phyloP scores from a whole-genome alignment of 306 rosid species.

The Heteromeles arbutifolia region DNA sequence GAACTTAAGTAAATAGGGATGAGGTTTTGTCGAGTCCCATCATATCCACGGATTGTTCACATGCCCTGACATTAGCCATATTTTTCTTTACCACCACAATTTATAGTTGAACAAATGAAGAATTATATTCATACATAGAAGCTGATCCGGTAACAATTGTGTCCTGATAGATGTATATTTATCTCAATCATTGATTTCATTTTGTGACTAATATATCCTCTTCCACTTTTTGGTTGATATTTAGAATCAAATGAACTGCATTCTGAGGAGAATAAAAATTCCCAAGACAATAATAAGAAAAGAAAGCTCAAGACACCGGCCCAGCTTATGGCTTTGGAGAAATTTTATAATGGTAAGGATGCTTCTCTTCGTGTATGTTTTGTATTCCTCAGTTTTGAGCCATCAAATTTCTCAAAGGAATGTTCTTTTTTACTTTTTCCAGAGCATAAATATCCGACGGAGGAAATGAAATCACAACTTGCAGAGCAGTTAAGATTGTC shows the following conservation, averaged over 20 bases:
- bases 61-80: not conserved
- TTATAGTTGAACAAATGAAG: not conserved
- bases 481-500: slow-evolving; percentile 72
- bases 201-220: not conserved
- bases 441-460: slow-evolving; percentile 92
- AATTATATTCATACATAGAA: not conserved
- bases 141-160: not conserved
- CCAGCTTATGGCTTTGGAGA: slow-evolving; percentile 77
- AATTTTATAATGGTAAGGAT: slow-evolving; percentile 66
- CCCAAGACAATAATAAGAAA: slow-evolving; percentile 57
- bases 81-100: not conserved
- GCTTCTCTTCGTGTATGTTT: slow-evolving; percentile 10
- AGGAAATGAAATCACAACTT: slow-evolving; percentile 71
- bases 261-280: slow-evolving; percentile 70
- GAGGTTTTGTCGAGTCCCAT: not conserved
- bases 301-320: slow-evolving; percentile 83
- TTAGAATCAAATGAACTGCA: slow-evolving; percentile 57
- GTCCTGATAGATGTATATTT: not conserved
- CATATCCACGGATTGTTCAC: not conserved
- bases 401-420: slow-evolving; percentile 7
- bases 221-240: slow-evolving; percentile 29
- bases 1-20: not conserved
- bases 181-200: not conserved
- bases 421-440: slow-evolving; percentile 13
- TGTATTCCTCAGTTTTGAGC: slow-evolving; percentile 6